phyloP scores from a whole-genome alignment of 2,329 filamentous ascomycete genomes.

The Fusarium brachygibbosum region DNA sequence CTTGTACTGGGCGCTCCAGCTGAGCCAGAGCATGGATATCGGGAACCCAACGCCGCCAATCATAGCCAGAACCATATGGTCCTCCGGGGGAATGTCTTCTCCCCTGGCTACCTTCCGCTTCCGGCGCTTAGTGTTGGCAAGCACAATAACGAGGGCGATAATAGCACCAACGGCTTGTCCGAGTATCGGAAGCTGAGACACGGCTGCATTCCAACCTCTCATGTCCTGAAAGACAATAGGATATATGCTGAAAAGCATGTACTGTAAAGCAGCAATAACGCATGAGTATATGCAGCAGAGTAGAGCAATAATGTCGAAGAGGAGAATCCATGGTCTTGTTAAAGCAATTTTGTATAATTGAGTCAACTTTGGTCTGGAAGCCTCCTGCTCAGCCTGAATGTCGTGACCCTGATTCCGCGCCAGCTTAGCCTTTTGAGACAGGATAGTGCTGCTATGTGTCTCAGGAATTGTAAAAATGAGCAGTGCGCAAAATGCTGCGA shows the following conservation, averaged over 20 bases:
- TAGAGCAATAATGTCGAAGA: background rate
- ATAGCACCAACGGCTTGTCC: background rate
- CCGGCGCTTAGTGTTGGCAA: background rate
- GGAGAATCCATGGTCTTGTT: background rate
- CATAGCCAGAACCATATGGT: conserved; percentile 1
- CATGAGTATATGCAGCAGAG: background rate
- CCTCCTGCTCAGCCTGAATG: background rate
- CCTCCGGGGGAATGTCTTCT: background rate
- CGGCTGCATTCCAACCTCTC: background rate
- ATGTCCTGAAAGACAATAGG: background rate
- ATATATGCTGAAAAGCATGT: conserved; percentile 4
- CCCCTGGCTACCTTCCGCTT: background rate
- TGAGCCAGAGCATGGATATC: background rate
- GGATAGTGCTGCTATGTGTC: background rate
- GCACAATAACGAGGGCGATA: background rate
- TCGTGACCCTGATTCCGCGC: background rate
- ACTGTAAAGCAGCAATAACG: background rate
- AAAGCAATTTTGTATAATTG: background rate
- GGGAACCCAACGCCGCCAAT: background rate
- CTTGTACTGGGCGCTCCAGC: conserved; percentile 6
- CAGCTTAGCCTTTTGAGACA: background rate
- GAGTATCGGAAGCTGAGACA: background rate
- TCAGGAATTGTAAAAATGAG: background rate
- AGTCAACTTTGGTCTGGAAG: background rate
- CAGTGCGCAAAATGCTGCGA: background rate